phyloP scores from a whole-genome alignment of 2,329 filamentous ascomycete genomes.

The Clonostachys rhizophaga region DNA sequence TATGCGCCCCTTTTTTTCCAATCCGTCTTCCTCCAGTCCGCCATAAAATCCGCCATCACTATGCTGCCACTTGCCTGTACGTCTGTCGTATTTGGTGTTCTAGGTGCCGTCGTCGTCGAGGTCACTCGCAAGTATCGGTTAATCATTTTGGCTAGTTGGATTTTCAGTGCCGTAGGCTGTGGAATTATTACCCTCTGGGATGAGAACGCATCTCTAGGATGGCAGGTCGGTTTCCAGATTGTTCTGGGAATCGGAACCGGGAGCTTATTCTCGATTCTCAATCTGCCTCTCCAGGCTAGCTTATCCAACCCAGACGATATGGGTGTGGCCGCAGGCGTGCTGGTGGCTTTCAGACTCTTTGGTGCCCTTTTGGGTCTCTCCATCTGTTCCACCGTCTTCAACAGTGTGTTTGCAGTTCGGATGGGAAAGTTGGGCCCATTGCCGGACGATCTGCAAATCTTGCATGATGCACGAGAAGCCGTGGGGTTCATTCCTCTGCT shows the following conservation, averaged over 20 bases:
- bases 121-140: not conserved
- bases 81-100: not conserved
- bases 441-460: conserved; percentile 2
- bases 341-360: conserved; percentile 25
- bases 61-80: conserved; percentile 17
- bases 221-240: conserved; percentile 12
- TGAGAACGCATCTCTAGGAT: not conserved
- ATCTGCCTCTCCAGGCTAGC: conserved; percentile 26
- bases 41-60: conserved; percentile 16
- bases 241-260: conserved; percentile 17
- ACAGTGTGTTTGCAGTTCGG: conserved; percentile 13
- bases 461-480: conserved; percentile 9
- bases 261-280: conserved; percentile 5
- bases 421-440: conserved; percentile 6
- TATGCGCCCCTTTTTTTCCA: conserved; percentile 25
- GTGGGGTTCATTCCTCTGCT: conserved; percentile 8
- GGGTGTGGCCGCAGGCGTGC: conserved; percentile 23
- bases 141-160: conserved; percentile 13
- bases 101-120: not conserved
- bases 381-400: conserved; percentile 25
- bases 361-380: conserved; percentile 28
- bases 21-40: conserved; percentile 17
- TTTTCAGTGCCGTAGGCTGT: conserved; percentile 8
- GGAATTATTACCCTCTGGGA: conserved; percentile 11
- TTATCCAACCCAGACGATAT: conserved; percentile 18